Evolutionary conservation across 345 rosid species (phyloP).

Genomic region (Camelina neglecta): DNA sequence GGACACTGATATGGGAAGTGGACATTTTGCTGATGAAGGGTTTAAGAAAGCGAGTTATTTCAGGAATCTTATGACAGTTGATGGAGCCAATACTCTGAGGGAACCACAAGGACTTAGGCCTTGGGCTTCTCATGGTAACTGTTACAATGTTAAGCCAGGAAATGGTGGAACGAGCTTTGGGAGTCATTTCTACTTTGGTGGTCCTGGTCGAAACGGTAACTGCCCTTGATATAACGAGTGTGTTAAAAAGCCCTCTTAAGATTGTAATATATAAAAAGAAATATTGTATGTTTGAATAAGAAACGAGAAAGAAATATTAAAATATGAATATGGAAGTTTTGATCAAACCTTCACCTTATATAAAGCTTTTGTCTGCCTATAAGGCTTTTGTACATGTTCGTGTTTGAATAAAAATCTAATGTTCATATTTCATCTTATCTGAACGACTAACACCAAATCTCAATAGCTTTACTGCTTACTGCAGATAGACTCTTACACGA

Average conservation of each 20-base stretch:
- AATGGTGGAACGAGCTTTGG: conserved; percentile 45
- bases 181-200: conserved; percentile 62
- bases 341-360: not conserved
- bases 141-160: conserved; percentile 59
- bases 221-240: conserved; percentile 46
- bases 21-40: conserved; percentile 62
- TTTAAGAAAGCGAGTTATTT: conserved; percentile 62
- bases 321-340: not conserved
- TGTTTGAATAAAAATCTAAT: not conserved
- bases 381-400: not conserved
- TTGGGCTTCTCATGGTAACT: conserved; percentile 49
- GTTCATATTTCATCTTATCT: no score
- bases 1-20: conserved; percentile 66
- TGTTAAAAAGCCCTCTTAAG: conserved; percentile 15
- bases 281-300: not conserved
- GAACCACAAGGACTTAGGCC: conserved; percentile 50
- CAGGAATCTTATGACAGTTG: conserved; percentile 58
- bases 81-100: conserved; percentile 58
- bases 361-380: not conserved
- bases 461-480: no score
- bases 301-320: not conserved
- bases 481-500: no score
- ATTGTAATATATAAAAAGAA: no score
- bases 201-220: conserved; percentile 60
- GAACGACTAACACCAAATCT: no score